Base-by-base conservation (phyloP, 108 stramenopile species). In the Nitzschia inconspicua region DNA sequence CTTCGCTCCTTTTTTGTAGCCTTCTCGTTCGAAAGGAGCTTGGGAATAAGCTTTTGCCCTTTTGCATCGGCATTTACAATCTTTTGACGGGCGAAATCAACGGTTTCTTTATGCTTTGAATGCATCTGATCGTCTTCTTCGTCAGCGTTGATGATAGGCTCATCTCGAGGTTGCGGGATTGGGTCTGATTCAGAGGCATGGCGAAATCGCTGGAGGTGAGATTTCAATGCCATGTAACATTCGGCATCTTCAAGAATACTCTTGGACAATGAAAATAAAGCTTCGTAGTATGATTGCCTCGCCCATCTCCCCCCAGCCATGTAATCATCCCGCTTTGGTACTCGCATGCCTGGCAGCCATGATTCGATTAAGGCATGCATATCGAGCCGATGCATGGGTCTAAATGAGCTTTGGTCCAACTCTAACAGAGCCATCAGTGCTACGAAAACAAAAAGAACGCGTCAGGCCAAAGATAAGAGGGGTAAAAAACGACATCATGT, bases 281-380 rank as follows among this genome's bases (percentile, higher is more conserved):
- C 93, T 51, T 91, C 88, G 63, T 94, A 94, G 72, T 86, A 94
- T 35, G 85, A 87, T 54, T 91, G 88, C 35, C 88, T 59, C 3
- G 93, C 93, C 93, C 93, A 94, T 20, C 89, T 39, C 34, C 93
- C 93, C 35, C 93, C 93, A 22, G 93, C 93, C 47, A 94, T 68
- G 66, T 94, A 91, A 62, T 94, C 87, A 30, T 89, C 86, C 3
- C 93, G 72, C 23, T 81, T 57, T 20, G 93, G 93, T 54, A 94
- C 78, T 48, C 80, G 79, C 30, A 90, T 43, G 10, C 87, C 88
- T 41, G 86, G 90, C n/a, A 90, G 73, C 93, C 89, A 94, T 31
- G 71, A 84, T 60, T 91, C 88, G 3, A 94, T 70, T 22, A 94
- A 72, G 7, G 71, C 60, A 47, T 87, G 84, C 78, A 91, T 86